Evolutionary conservation across 2,329 filamentous ascomycete species (phyloP).

Genomic region (Thelonectria discophora): DNA sequence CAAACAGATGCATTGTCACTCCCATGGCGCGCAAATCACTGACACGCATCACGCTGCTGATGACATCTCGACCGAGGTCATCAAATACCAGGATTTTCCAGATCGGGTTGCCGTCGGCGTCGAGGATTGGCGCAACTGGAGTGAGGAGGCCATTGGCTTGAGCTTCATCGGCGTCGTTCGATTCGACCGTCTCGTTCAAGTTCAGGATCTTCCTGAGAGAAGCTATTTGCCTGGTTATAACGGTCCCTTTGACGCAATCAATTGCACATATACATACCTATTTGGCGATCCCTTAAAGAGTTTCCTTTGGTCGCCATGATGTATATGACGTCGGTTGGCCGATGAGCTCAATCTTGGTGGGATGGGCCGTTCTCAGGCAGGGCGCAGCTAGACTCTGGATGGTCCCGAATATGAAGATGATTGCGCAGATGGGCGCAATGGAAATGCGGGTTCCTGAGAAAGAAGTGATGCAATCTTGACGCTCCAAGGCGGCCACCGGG

Average conservation of each 20-base stretch:
- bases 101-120: slow-evolving; percentile 88
- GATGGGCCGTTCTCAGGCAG: slow-evolving; percentile 34
- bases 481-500: slow-evolving; percentile 12
- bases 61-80: slow-evolving; percentile 88
- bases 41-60: slow-evolving; percentile 93
- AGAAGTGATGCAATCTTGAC: slow-evolving; percentile 8
- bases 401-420: not conserved
- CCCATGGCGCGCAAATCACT: slow-evolving; percentile 93
- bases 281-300: slow-evolving; percentile 61
- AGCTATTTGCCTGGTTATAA: slow-evolving; percentile 58
- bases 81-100: slow-evolving; percentile 99
- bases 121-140: slow-evolving; percentile 80
- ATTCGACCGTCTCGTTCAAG: slow-evolving; percentile 78
- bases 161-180: slow-evolving; percentile 69
- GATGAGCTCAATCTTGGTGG: slow-evolving; percentile 30
- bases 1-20: slow-evolving; percentile 94
- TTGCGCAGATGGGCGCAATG: slow-evolving; percentile 6
- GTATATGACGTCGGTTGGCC: slow-evolving; percentile 36
- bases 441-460: not conserved
- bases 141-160: slow-evolving; percentile 71
- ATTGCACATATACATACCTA: slow-evolving; percentile 51
- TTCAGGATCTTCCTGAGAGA: slow-evolving; percentile 97
- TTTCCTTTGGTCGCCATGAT: slow-evolving; percentile 58
- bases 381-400: slow-evolving; percentile 15
- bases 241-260: not conserved